Conservation (phyloP, 2,329 filamentous ascomycete species). For the Pseudocercospora musae region DNA sequence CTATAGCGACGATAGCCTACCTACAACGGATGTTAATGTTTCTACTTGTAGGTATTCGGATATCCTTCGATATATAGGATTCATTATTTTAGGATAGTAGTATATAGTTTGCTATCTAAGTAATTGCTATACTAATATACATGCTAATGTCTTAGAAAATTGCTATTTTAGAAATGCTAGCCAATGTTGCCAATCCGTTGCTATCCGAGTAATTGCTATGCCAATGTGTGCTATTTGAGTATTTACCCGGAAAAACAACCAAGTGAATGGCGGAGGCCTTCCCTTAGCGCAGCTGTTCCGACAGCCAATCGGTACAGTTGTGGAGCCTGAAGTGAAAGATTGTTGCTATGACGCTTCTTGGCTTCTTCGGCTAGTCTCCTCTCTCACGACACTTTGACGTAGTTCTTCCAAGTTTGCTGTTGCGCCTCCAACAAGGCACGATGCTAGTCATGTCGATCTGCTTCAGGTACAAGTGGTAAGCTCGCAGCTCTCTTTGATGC, state of each 20-base stretch:
- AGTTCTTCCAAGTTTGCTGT: conserved; percentile 12
- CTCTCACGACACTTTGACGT: conserved; percentile 8
- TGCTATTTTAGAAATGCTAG: too few species aligned
- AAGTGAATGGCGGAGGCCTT: not conserved
- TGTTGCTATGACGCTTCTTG: conserved; percentile 10
- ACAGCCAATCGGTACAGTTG: not conserved
- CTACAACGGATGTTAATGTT: too few species aligned
- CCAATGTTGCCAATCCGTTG: too few species aligned
- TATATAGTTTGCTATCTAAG: too few species aligned
- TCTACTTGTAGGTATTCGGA: too few species aligned
- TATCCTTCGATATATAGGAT: too few species aligned
- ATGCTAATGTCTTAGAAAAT: too few species aligned
- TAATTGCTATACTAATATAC: too few species aligned
- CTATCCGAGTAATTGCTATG: too few species aligned
- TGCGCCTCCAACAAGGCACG: conserved; percentile 6
- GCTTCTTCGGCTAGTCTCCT: conserved; percentile 7
- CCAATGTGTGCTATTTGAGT: too few species aligned
- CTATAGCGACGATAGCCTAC: too few species aligned
- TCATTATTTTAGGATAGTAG: too few species aligned
- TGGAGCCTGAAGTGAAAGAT: not conserved
- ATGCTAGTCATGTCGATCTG: conserved; percentile 11
- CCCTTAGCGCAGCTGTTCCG: not conserved
- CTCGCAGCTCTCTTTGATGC: not conserved
- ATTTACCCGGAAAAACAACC: not conserved
- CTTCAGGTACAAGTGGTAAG: conserved; percentile 1